Evolutionary conservation across 257 asterid genomes (phyloP).

Genomic region (Buddleja alternifolia): DNA sequence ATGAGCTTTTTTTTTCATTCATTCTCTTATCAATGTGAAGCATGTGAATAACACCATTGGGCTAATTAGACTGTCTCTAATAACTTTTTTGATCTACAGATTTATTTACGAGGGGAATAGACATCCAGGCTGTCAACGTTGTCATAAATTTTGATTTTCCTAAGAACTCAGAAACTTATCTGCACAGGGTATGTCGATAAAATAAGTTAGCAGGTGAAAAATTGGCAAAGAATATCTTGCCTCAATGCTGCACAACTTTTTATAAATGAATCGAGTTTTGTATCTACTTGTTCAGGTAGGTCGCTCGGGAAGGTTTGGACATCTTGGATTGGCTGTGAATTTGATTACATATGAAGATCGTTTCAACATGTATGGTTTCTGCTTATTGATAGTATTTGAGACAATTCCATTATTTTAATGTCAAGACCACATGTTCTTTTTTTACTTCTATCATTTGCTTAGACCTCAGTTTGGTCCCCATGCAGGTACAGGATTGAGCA

Average conservation of each 20-base stretch:
- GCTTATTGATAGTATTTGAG: not conserved
- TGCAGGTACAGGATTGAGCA: conserved; percentile 55
- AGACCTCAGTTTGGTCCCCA: not conserved
- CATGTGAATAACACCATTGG: not conserved
- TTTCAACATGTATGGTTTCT: conserved; percentile 44
- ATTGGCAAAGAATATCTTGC: not conserved
- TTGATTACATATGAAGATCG: conserved; percentile 51
- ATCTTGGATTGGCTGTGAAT: conserved; percentile 57
- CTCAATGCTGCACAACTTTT: not conserved
- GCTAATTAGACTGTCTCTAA: not conserved
- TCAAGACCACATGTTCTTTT: not conserved
- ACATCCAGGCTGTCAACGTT: conserved; percentile 61
- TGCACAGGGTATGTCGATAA: conserved; percentile 48
- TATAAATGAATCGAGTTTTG: conserved; percentile 1
- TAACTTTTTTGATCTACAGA: conserved; percentile 34
- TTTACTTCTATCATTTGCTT: not conserved
- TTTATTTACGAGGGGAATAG: conserved; percentile 58
- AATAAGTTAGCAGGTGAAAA: not conserved
- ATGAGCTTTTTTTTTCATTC: not conserved
- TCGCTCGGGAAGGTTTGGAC: conserved; percentile 58
- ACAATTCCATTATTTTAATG: not conserved
- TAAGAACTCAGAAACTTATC: conserved; percentile 55
- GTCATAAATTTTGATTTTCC: conserved; percentile 60
- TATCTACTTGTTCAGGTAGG: conserved; percentile 44
- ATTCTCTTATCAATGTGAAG: not conserved